phyloP scores from a whole-genome alignment of 768 basidiomycete species.

The Erythrobasidium yunnanense region DNA sequence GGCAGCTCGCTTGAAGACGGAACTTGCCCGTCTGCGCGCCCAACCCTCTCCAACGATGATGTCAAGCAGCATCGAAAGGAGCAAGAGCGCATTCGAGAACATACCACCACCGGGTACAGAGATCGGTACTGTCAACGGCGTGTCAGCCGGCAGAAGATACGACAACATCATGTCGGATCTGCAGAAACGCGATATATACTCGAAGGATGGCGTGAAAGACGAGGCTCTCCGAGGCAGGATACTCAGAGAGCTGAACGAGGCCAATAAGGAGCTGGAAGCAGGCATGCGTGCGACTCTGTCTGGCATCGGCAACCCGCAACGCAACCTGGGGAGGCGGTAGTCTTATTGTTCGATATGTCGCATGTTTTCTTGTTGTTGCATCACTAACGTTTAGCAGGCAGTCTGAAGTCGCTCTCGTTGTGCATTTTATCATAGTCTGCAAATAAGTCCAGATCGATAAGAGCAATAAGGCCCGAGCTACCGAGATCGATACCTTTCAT shows the following conservation, averaged over 20 bases:
- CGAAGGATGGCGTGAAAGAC: slow-evolving; percentile 24
- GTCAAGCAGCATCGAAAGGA: slow-evolving; percentile 11
- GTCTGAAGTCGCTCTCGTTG: too few relatives aligned
- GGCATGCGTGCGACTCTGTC: slow-evolving; percentile 21
- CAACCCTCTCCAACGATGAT: not conserved
- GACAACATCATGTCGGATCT: slow-evolving; percentile 12
- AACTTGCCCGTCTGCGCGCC: slow-evolving; percentile 20
- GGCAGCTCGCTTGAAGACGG: slow-evolving; percentile 25
- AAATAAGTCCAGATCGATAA: too few relatives aligned
- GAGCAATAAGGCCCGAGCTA: too few relatives aligned
- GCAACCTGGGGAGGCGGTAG: not conserved
- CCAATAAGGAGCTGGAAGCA: slow-evolving; percentile 14
- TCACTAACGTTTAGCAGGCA: too few relatives aligned
- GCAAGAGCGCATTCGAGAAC: slow-evolving; percentile 28
- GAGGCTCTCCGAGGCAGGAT: slow-evolving; percentile 17
- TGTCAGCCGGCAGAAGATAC: not conserved
- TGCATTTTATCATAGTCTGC: too few relatives aligned
- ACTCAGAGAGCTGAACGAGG: slow-evolving; percentile 14
- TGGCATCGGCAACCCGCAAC: not conserved
- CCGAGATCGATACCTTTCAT: too few relatives aligned
- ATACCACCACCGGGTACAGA: not conserved
- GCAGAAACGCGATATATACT: slow-evolving; percentile 1
- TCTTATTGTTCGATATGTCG: not conserved
- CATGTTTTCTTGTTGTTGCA: not conserved
- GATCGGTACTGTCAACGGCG: slow-evolving; percentile 8